Base-by-base conservation (phyloP, 148 eudicot genomes). In the Persicaria maculosa region DNA sequence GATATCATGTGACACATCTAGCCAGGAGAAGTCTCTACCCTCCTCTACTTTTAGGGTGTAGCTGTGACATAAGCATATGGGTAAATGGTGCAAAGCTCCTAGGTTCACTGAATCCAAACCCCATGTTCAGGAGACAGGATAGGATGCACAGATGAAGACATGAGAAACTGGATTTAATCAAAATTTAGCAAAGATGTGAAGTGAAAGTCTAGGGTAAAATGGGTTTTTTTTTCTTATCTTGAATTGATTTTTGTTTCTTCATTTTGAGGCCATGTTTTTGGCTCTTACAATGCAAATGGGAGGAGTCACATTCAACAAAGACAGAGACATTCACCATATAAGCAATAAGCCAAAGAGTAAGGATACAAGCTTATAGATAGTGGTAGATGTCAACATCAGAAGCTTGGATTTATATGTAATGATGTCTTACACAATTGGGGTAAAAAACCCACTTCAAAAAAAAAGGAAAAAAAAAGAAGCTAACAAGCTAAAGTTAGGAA, bases 11-110 rank as follows among this genome's bases (percentile, higher is more conserved):
- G 44, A 62, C 68, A 62, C 44, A 25, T 62, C 25, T 59, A 62
- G 68, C 44, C 68, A 31, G 44, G 31, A 10, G 16, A 12, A 31
- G 40, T 31, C 15, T 25, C 12, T 20, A 59, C 65, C 65, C 44
- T 62, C 7, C 9, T 62, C 7, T 9, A 31, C 68, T 25, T 31
- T 12, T 59, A 59, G 65, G 68, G 10, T 62, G 12, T 62, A 62
- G 68, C 16, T 62, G 44, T 62, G 68, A 62, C 68, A 62, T 62
- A 62, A 62, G 68, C 68, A 62, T 62, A 62, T 31, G 40, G 68
- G 68, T 62, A 31, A 62, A 25, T 62, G 68, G 9, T 62, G 68
- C 68, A 62, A 43, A 62, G 44, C n/a, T 62, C 68, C 44, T 31
- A 62, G 68, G 44, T 62, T 62, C 68, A 62, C 68, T 62, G 44